A percentile compares a stretch with the other conserved stretches of the same genome.
Conservation (phyloP, 176 grass and related monocot species). For the Triticum dicoccoides region DNA sequence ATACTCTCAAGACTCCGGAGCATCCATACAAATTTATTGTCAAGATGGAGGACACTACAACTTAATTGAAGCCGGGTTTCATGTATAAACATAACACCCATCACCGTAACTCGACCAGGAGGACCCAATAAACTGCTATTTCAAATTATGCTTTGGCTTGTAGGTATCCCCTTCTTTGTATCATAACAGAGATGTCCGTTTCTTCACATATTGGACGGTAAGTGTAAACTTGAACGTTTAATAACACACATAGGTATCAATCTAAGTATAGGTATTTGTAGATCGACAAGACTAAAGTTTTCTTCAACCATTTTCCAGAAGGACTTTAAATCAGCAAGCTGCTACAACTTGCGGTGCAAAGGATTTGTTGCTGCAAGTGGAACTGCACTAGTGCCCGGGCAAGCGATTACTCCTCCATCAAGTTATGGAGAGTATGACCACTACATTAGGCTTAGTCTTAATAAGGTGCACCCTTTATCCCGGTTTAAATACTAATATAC, state of each 20-base stretch:
- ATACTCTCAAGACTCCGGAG: conserved; percentile 1
- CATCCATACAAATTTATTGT: conserved; percentile 7
- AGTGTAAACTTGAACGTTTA: neutral
- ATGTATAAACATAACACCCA: neutral
- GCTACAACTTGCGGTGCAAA: conserved; percentile 30
- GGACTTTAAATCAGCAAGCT: neutral
- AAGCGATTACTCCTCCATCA: conserved; percentile 12
- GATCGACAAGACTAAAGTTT: neutral
- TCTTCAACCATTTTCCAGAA: neutral
- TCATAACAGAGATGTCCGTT: conserved; percentile 21
- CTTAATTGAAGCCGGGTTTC: conserved; percentile 19
- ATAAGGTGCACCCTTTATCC: neutral
- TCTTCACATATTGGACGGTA: conserved; percentile 52
- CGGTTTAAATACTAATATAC: neutral
- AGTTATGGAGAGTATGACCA: neutral
- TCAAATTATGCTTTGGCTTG: neutral
- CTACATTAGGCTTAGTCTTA: conserved; percentile 27
- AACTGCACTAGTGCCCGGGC: conserved; percentile 19
- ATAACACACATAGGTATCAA: neutral
- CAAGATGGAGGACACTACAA: neutral
- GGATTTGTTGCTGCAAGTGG: conserved; percentile 34
- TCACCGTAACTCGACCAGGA: neutral
- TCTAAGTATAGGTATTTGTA: neutral
- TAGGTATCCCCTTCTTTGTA: conserved; percentile 33
- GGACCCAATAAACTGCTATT: neutral